phyloP scores from a whole-genome alignment of 495 filamentous ascomycete genomes.

The Friedmanniomyces simplex region DNA sequence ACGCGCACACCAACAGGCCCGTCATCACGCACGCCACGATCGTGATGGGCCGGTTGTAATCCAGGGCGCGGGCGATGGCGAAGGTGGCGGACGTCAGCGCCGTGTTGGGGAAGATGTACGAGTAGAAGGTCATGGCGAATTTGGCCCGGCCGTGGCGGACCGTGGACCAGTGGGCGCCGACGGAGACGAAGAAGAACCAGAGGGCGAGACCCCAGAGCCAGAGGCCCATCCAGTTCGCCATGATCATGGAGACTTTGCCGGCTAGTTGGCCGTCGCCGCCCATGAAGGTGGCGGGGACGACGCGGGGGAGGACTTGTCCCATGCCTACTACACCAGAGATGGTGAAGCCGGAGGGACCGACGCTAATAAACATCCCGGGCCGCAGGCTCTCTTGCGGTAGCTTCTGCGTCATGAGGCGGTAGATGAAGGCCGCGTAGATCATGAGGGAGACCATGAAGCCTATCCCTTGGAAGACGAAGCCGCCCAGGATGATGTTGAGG shows the following conservation, averaged over 20 bases:
- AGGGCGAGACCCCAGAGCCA: slow-evolving; percentile 81
- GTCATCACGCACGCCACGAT: slow-evolving; percentile 44
- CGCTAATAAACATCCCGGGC: slow-evolving; percentile 76
- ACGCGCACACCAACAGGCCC: slow-evolving; percentile 51
- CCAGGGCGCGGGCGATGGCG: slow-evolving; percentile 38
- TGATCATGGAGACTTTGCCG: slow-evolving; percentile 45
- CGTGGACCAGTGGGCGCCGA: slow-evolving; percentile 66
- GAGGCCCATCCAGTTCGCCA: slow-evolving; percentile 50
- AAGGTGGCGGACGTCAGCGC: slow-evolving; percentile 24
- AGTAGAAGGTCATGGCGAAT: slow-evolving; percentile 84
- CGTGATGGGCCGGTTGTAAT: slow-evolving; percentile 33
- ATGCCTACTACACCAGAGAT: slow-evolving; percentile 57
- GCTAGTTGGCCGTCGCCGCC: slow-evolving; percentile 44
- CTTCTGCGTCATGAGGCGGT: slow-evolving; percentile 86
- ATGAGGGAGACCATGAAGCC: slow-evolving; percentile 78
- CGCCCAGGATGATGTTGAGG: slow-evolving; percentile 58
- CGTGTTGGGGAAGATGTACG: slow-evolving; percentile 81
- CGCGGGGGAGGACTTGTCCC: slow-evolving; percentile 37
- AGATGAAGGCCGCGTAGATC: slow-evolving; percentile 71
- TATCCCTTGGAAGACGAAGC: slow-evolving; percentile 66
- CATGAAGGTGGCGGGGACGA: slow-evolving; percentile 36
- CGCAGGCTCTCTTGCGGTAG: slow-evolving; percentile 64
- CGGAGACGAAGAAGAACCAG: slow-evolving; percentile 77
- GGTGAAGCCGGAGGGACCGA: slow-evolving; percentile 73
- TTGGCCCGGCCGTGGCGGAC: slow-evolving; percentile 48